These are phyloP conservation scores for Craterostigma plantagineum DNA, from an alignment of 257 asterid genomes.

Conservation along the genomic window DNA sequence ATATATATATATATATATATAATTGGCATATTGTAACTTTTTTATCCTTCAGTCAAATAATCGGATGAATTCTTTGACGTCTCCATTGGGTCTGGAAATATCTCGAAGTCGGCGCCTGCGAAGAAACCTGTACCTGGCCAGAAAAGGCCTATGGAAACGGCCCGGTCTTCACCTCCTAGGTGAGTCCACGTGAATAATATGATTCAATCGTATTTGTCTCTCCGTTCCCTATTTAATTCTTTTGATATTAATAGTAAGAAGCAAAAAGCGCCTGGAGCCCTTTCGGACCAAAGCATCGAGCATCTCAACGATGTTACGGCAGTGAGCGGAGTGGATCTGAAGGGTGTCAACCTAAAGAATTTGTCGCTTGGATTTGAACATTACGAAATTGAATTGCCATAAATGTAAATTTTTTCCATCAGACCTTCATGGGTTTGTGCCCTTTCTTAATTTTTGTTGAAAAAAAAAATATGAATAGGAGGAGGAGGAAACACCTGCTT, in stretches of 20 bases:
- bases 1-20: not conserved
- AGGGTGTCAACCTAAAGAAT: constrained; percentile 45
- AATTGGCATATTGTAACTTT: no score
- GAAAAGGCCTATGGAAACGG: constrained; percentile 70
- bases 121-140: constrained; percentile 59
- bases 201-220: no score
- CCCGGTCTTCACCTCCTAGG: constrained; percentile 89
- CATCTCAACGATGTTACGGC: constrained; percentile 98
- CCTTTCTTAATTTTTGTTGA: not conserved
- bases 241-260: constrained; percentile 44
- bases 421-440: not conserved
- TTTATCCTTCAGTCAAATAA: constrained; percentile 31
- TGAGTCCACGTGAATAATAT: constrained; percentile 11
- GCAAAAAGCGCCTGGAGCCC: constrained; percentile 74
- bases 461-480: constrained; percentile 35
- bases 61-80: constrained; percentile 29
- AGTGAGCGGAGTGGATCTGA: constrained; percentile 88
- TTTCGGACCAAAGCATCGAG: constrained; percentile 86
- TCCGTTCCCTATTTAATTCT: not conserved
- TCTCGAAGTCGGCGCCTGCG: constrained; percentile 24
- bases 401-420: not conserved
- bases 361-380: constrained; percentile 9
- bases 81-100: constrained; percentile 32
- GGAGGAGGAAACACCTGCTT: constrained; percentile 88
- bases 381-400: no score